Conservation (phyloP, 2,329 filamentous ascomycete species). For the Teratosphaeria viscida region DNA sequence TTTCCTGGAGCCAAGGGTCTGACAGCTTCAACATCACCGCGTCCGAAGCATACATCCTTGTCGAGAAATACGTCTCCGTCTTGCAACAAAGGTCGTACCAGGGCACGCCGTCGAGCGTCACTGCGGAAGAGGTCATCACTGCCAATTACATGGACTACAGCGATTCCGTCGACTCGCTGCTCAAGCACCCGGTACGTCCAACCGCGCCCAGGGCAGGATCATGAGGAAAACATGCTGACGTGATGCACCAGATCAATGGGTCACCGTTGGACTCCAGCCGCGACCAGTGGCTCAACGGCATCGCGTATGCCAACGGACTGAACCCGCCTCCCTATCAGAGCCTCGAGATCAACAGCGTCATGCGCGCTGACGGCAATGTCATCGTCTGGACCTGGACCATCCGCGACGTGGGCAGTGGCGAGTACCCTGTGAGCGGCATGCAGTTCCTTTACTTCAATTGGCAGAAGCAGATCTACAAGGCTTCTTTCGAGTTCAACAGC, state of each 20-base stretch:
- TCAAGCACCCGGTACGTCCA: not conserved
- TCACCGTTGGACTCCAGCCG: not conserved
- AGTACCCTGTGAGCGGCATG: slow-evolving; percentile 5
- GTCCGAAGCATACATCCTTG: not conserved
- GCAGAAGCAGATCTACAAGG: slow-evolving; percentile 1
- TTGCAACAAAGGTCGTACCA: not conserved
- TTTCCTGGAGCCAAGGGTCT: not conserved
- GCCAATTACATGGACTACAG: not conserved
- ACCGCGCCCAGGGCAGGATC: not conserved
- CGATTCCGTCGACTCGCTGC: not conserved
- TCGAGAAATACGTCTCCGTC: not conserved
- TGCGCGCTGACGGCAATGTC: not conserved
- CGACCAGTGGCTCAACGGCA: not conserved
- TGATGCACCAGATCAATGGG: not conserved
- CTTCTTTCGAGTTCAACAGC: slow-evolving; percentile 8
- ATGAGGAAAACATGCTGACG: not conserved
- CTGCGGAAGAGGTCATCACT: not conserved
- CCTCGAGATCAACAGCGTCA: not conserved
- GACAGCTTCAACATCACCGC: not conserved
- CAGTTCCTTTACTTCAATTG: slow-evolving; percentile 5
- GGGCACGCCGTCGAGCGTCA: not conserved
- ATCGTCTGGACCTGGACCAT: not conserved
- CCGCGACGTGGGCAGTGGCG: not conserved
- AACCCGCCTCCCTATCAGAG: not conserved
- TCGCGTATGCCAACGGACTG: not conserved